Base-by-base conservation (phyloP, 163 green algal species). In the Scenedesmus sp. region DNA sequence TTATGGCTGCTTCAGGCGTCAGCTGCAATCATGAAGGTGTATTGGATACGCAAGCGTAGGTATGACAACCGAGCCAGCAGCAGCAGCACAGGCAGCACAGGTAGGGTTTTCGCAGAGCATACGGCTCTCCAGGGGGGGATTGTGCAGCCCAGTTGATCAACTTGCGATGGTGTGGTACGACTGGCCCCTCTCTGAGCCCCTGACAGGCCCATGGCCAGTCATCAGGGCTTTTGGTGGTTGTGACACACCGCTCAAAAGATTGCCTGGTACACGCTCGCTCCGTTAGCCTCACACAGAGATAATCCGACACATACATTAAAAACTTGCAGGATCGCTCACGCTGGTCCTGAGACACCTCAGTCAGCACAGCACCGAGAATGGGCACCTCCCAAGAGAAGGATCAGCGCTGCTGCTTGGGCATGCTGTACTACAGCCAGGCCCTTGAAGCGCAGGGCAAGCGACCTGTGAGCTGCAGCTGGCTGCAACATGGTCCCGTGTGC, bases 401-500 rank as follows among this genome's bases (percentile, higher is more conserved):
- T 22, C 83, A 88, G 83, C 83, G 83, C 20, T 88, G 83, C 35
- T 88, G 83, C 83, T 30, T 88, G 83, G 83, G 83, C 56, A 59
- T 89, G 84, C 59, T 89, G 40, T 89, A 89, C 33, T 89, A 89
- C 65, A 89, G 59, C 22, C 84, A 89, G 49, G 84, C 61, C 2
- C 56, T 82, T 33, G 59, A 89, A 35, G 40, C 42, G 7, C 37
- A 80, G 49, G 84, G 84, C 84, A 81, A 89, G 33, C 53, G 61
- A 13, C 84, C 84, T 40, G 84, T 89, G 84, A 61, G 84, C 30
- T 22, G 26, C 37, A 37, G 10, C 12, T 43, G 22, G 46, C 59
- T 73, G 46, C n/a, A 59, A 51, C 26, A 43, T 43, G 30, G 22
- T 70, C 10, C 12, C 42, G 30, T 20, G 65, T 76, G 65, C 65